Percentiles rank a stretch among this genome's conserved stretches.
Conservation (phyloP, 176 grass and related monocot genomes). For the Cocos nucifera region DNA sequence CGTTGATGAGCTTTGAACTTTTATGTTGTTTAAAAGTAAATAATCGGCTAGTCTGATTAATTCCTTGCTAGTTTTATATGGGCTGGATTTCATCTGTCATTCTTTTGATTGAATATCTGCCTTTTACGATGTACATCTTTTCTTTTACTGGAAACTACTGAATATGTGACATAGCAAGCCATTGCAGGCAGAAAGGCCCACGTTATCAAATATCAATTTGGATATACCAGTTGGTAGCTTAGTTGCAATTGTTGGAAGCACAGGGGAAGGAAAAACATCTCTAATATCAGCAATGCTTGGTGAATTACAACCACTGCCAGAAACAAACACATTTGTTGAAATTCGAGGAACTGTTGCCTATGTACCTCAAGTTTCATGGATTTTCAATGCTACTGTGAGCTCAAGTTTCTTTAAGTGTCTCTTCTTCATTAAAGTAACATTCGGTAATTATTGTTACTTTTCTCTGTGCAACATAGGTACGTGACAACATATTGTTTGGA, state of each 20-base stretch:
- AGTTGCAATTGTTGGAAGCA: constrained; percentile 92
- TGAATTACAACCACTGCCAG: constrained; percentile 64
- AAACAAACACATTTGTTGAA: constrained; percentile 57
- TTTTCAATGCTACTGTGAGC: constrained; percentile 97
- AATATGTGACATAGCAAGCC: neutral
- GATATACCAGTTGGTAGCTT: constrained; percentile 85
- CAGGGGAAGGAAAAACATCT: constrained; percentile 99
- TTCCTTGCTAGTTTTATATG: too few species aligned
- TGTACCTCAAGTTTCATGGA: constrained; percentile 99
- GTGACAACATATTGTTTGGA: constrained; percentile 97
- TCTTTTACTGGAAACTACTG: neutral
- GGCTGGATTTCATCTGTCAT: too few species aligned
- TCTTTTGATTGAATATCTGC: neutral
- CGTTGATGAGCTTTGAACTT: too few species aligned
- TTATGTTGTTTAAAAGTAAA: too few species aligned
- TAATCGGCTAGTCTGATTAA: too few species aligned
- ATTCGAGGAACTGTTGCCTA: constrained; percentile 82
- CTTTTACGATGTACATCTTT: too few species aligned
- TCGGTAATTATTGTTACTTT: neutral
- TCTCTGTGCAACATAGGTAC: constrained; percentile 44
- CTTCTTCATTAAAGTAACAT: neutral
- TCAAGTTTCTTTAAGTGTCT: constrained; percentile 7
- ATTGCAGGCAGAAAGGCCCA: constrained; percentile 68
- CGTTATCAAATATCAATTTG: constrained; percentile 91
- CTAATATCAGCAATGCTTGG: constrained; percentile 96